These are phyloP conservation scores for Ichthyophthirius multifiliis DNA, from an alignment of 169 alveolate genomes.

Conservation along the genomic window DNA sequence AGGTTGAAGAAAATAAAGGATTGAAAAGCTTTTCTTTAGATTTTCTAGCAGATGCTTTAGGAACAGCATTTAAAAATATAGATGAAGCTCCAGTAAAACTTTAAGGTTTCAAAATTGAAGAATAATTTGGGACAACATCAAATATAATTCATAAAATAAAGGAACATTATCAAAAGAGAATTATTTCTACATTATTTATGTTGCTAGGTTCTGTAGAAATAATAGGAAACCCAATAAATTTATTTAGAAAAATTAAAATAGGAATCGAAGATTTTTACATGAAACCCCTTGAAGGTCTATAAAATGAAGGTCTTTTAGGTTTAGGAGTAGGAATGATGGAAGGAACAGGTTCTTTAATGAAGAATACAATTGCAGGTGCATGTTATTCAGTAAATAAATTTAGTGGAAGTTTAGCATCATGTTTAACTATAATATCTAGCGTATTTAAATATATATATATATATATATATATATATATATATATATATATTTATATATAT, in stretches of 20 bases:
- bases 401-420: constrained; percentile 70
- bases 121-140: constrained; percentile 56
- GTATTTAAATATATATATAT: not conserved
- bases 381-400: constrained; percentile 75
- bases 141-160: constrained; percentile 44
- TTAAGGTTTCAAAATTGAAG: constrained; percentile 46
- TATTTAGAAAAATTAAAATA: constrained; percentile 63
- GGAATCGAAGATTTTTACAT: constrained; percentile 80
- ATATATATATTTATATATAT: too few relatives aligned
- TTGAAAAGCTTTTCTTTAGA: not conserved
- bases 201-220: constrained; percentile 77
- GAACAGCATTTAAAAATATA: constrained; percentile 64
- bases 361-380: constrained; percentile 82
- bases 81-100: constrained; percentile 76
- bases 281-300: constrained; percentile 78
- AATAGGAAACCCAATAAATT: constrained; percentile 79
- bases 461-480: too few relatives aligned
- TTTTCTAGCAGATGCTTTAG: constrained; percentile 20
- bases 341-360: constrained; percentile 83
- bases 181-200: constrained; percentile 51
- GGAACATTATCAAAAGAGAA: constrained; percentile 55
- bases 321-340: constrained; percentile 77
- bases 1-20: not conserved
- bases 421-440: constrained; percentile 63
- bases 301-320: constrained; percentile 66